These are phyloP conservation scores for Blastocystis sp. DNA, from an alignment of 352 stramenopile genomes.

Conservation along the genomic window DNA sequence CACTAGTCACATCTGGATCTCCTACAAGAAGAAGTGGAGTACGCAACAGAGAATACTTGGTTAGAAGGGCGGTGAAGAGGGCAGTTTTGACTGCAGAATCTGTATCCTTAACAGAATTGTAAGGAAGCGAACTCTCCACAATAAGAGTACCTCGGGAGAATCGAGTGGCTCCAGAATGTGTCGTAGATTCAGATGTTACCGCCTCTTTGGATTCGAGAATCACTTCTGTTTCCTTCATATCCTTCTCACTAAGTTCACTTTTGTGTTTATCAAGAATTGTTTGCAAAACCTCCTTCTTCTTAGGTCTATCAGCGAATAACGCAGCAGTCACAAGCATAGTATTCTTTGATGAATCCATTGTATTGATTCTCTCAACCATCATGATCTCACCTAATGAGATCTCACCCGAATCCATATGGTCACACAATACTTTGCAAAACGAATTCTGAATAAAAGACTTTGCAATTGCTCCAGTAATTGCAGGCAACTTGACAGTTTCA, in stretches of 20 bases:
- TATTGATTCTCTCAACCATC: not conserved
- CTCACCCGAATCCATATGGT: not conserved
- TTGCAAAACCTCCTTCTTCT: not conserved
- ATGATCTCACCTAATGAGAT: not conserved
- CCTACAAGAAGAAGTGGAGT: slow-evolving; percentile 18
- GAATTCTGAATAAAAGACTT: not conserved
- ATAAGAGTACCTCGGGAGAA: not conserved
- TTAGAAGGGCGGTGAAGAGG: not conserved
- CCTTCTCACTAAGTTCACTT: not conserved
- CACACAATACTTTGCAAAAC: not conserved
- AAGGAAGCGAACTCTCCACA: not conserved
- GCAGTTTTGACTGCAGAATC: not conserved
- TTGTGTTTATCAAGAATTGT: not conserved
- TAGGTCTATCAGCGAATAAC: not conserved
- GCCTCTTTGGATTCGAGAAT: not conserved
- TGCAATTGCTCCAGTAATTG: not conserved
- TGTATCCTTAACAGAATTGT: not conserved
- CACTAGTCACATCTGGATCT: not conserved
- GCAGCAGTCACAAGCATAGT: not conserved
- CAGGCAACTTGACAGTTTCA: not conserved
- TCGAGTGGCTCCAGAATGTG: no score
- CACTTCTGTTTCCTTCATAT: not conserved
- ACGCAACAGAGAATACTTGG: not conserved
- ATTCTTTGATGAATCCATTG: not conserved
- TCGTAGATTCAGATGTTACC: no score